These are phyloP conservation scores for Balamuthia mandrillaris DNA, from an alignment of 208 protist species.

Conservation along the genomic window DNA sequence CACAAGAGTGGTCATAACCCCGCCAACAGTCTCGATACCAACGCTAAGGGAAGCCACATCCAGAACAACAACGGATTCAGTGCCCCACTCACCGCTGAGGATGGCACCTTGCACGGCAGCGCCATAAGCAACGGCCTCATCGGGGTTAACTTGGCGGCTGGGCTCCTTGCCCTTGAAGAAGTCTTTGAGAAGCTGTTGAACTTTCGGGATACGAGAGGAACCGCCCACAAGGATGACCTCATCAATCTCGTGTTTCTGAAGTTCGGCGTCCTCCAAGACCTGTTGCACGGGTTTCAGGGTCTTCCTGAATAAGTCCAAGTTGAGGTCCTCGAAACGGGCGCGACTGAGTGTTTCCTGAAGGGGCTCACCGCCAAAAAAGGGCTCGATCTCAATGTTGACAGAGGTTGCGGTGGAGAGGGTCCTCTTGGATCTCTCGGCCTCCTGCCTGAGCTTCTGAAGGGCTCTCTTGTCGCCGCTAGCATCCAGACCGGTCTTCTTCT, in stretches of 20 bases:
- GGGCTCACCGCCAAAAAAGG: slow-evolving; percentile 85
- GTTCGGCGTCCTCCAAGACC: slow-evolving; percentile 88
- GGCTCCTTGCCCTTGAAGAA: slow-evolving; percentile 92
- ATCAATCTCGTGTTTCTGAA: slow-evolving; percentile 91
- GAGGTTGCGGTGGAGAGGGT: slow-evolving; percentile 76
- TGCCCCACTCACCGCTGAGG: slow-evolving; percentile 72
- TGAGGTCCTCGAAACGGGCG: slow-evolving; percentile 92
- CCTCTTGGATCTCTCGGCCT: slow-evolving; percentile 89
- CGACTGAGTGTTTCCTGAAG: slow-evolving; percentile 69
- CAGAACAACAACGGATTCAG: slow-evolving; percentile 73
- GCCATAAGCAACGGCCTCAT: slow-evolving; percentile 97
- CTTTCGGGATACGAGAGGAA: slow-evolving; percentile 94
- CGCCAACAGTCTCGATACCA: slow-evolving; percentile 90
- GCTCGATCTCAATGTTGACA: slow-evolving; percentile 86
- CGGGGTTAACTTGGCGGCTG: slow-evolving; percentile 89
- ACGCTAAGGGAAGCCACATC: slow-evolving; percentile 89
- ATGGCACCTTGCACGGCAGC: slow-evolving; percentile 96
- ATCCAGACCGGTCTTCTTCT: slow-evolving; percentile 85
- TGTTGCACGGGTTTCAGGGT: slow-evolving; percentile 89
- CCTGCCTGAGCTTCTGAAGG: slow-evolving; percentile 77
- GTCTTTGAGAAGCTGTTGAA: slow-evolving; percentile 91
- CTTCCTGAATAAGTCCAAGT: slow-evolving; percentile 92
- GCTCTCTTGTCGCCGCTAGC: slow-evolving; percentile 59
- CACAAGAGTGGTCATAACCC: slow-evolving; percentile 91
- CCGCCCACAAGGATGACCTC: slow-evolving; percentile 96